Evolutionary conservation across 768 basidiomycete genomes (phyloP).

Genomic region (Hypsizygus marmoreus): DNA sequence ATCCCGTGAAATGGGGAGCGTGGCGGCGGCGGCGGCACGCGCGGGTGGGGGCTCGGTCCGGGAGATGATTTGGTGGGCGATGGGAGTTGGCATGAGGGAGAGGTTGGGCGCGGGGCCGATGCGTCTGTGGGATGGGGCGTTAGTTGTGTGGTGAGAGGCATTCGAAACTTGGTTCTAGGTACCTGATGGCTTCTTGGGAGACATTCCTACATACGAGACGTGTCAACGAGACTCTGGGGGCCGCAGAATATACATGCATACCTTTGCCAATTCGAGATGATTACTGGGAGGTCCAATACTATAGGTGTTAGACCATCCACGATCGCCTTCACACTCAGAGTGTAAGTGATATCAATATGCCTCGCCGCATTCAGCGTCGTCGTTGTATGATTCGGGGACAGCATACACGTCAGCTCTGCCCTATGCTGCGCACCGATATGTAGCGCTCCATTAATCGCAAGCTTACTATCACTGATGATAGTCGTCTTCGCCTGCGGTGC

Average conservation of each 20-base stretch:
- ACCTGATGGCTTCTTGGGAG: conserved; percentile 70
- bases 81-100: conserved; percentile 36
- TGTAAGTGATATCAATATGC: conserved; percentile 86
- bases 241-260: conserved; percentile 1
- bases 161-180: conserved; percentile 27
- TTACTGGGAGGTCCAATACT: conserved; percentile 74
- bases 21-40: conserved; percentile 9
- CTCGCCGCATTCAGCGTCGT: conserved; percentile 81
- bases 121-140: conserved; percentile 33
- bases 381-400: conserved; percentile 75
- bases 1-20: conserved; percentile 15
- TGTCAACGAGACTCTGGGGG: conserved; percentile 3
- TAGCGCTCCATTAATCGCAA: conserved; percentile 71
- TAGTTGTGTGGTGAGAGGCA: conserved; percentile 3
- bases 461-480: conserved; percentile 69
- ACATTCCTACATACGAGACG: conserved; percentile 49
- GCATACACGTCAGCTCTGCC: conserved; percentile 69
- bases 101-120: conserved; percentile 49
- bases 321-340: conserved; percentile 73
- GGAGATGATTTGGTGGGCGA: conserved; percentile 9
- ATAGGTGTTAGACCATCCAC: conserved; percentile 68
- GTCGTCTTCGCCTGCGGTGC: conserved; percentile 56
- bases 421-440: conserved; percentile 72
- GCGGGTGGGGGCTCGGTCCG: conserved; percentile 9
- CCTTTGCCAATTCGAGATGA: conserved; percentile 88